phyloP scores from a whole-genome alignment of 2,329 filamentous ascomycete genomes.

The Phialemonium atrogriseum region DNA sequence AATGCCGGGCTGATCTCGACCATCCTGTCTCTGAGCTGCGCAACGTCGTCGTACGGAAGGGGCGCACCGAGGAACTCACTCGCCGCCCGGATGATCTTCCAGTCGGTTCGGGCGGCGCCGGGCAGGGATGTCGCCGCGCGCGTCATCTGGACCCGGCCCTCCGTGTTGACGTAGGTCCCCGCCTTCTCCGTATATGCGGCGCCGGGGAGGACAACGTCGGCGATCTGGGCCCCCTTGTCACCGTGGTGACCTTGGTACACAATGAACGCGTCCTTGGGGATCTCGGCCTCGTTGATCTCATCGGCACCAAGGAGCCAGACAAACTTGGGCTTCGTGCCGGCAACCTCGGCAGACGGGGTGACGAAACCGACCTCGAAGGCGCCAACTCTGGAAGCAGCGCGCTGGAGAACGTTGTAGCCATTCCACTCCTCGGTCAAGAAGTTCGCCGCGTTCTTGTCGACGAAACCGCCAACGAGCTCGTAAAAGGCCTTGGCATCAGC shows the following conservation, averaged over 20 bases:
- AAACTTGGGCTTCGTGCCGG: constrained; percentile 84
- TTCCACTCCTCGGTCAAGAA: constrained; percentile 91
- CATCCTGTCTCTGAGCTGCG: constrained; percentile 85
- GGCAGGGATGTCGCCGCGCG: constrained; percentile 82
- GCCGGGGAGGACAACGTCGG: constrained; percentile 87
- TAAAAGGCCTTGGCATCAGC: constrained; percentile 86
- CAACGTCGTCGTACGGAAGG: constrained; percentile 88
- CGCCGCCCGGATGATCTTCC: constrained; percentile 94
- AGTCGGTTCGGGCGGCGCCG: constrained; percentile 87
- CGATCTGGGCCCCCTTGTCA: constrained; percentile 84
- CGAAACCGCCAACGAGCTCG: constrained; percentile 80
- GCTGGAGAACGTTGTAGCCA: constrained; percentile 93
- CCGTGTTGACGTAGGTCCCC: constrained; percentile 94
- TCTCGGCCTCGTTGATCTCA: constrained; percentile 74
- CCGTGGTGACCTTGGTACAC: constrained; percentile 98
- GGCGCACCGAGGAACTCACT: constrained; percentile 85
- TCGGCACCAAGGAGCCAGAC: constrained; percentile 95
- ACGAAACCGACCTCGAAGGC: constrained; percentile 96
- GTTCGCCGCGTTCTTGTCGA: constrained; percentile 85
- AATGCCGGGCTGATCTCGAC: constrained; percentile 88
- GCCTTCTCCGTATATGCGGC: constrained; percentile 96
- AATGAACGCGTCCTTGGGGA: constrained; percentile 93
- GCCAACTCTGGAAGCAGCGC: constrained; percentile 82
- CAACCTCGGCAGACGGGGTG: constrained; percentile 71
- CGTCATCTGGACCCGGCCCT: constrained; percentile 91